phyloP scores from a whole-genome alignment of 1,284 basidiomycete species.

The Rhizoctonia solani region DNA sequence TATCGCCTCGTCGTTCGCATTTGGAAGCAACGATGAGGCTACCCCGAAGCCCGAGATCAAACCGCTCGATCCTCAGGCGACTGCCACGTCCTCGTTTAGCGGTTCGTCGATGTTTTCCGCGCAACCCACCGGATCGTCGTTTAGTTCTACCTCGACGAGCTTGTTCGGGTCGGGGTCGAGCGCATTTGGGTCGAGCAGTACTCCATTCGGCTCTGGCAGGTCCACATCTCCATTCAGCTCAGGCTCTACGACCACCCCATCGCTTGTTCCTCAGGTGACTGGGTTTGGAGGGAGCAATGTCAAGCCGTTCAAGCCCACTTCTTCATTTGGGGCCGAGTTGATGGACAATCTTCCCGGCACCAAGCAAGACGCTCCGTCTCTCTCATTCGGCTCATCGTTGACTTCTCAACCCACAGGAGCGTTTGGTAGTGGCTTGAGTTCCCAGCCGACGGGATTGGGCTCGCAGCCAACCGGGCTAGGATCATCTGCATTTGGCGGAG shows the following conservation, averaged over 20 bases:
- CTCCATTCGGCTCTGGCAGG: no score
- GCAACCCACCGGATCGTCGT: conserved; percentile 23
- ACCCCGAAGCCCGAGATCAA: conserved; percentile 34
- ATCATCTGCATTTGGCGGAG: no score
- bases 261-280: conserved; percentile 75
- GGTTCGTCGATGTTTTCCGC: conserved; percentile 39
- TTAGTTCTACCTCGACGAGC: not conserved
- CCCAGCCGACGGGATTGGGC: conserved; percentile 39
- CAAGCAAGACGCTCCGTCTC: conserved; percentile 13
- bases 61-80: conserved; percentile 71
- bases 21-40: conserved; percentile 41
- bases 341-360: conserved; percentile 65
- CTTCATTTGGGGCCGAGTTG: conserved; percentile 82
- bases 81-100: conserved; percentile 49
- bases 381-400: not conserved
- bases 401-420: not conserved
- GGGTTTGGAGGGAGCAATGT: conserved; percentile 70
- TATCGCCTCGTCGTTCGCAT: conserved; percentile 71
- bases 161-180: no score
- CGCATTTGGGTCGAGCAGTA: no score
- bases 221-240: no score
- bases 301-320: conserved; percentile 90
- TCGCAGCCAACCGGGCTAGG: conserved; percentile 35
- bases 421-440: conserved; percentile 41
- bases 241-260: conserved; percentile 16